Base-by-base conservation (phyloP, 1,284 basidiomycete genomes). In the Pterula multifida region DNA sequence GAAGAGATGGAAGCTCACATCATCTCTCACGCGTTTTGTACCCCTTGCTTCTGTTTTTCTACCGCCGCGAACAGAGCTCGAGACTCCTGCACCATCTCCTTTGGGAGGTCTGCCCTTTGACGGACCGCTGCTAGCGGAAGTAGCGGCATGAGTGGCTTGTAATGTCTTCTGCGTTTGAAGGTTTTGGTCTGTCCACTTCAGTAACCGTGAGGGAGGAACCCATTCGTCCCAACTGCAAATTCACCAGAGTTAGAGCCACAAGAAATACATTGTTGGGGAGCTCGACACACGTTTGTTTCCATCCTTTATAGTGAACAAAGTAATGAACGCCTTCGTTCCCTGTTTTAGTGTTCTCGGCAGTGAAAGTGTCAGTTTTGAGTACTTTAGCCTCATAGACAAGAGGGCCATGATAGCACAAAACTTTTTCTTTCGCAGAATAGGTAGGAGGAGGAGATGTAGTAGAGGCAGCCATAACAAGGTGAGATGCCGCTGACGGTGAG, bases 261-360 rank as follows among this genome's bases (percentile, higher is more conserved):
- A 42, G 13, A 17, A 32, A 50, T 2, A 47, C n/a, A n/a, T n/a
- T n/a, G n/a, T n/a, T n/a, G n/a, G n/a, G n/a, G n/a, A 39, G 9
- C 36, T 39, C 12, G n/a, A 76, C 90, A 65, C 63, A 94, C 84
- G 90, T 94, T 67, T 93, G 89, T 66, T 98, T 98, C 96, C 96
- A 99, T 3, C 96, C 96, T 64, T 96, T 94, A 74, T 99, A 99
- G 67, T 99, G 96, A 22, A 99, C 94, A 55, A 89, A 85, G 65
- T 91, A 98, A 60, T 96, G 90, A 3, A 81, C 79, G 1, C 92
- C 92, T 1, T 78, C 67, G 3, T 70, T 66, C 2, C 86, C 85
- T 3, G 77, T 73, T 39, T 79, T 73, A 3, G 85, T 80, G 50
- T 78, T 82, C 2, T 73, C 69, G 58, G 86, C 84, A 51, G 85